Evolutionary conservation across 2,329 filamentous ascomycete species (phyloP).

Genomic region (Colletotrichum tabaci): DNA sequence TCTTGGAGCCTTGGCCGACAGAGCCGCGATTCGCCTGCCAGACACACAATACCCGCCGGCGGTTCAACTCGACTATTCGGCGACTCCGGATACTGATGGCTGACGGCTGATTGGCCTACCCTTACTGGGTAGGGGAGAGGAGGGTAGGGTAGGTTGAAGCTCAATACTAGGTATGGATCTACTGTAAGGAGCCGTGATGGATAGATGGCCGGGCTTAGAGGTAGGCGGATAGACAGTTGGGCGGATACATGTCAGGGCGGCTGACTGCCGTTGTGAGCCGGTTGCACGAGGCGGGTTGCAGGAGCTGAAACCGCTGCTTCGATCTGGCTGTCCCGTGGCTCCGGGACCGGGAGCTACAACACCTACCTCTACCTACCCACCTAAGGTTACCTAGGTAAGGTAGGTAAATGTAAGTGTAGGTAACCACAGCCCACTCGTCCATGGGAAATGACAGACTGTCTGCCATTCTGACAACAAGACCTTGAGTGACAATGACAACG

Average conservation of each 20-base stretch:
- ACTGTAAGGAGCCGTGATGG: too few species aligned
- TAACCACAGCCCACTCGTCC: too few species aligned
- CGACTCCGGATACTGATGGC: not conserved
- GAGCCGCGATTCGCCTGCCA: slow-evolving; percentile 23
- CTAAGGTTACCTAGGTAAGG: too few species aligned
- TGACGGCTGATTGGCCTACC: not conserved
- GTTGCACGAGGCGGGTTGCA: slow-evolving; percentile 30
- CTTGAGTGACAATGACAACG: too few species aligned
- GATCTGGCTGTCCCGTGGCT: slow-evolving; percentile 20
- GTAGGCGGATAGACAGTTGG: not conserved
- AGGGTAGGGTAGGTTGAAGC: not conserved
- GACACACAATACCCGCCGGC: slow-evolving; percentile 1
- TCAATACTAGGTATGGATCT: not conserved
- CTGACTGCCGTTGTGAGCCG: slow-evolving; percentile 4
- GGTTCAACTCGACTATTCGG: not conserved
- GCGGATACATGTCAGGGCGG: not conserved
- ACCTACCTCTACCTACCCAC: not conserved
- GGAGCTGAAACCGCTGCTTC: slow-evolving; percentile 32
- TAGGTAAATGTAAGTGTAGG: too few species aligned
- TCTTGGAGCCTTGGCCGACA: slow-evolving; percentile 8
- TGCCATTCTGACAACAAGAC: too few species aligned
- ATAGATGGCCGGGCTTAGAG: not conserved
- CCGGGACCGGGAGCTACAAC: slow-evolving; percentile 14
- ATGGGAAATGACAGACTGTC: too few species aligned
- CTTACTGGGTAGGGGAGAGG: not conserved